phyloP scores from a whole-genome alignment of 208 protist species.

The Tritrichomonas foetus region DNA sequence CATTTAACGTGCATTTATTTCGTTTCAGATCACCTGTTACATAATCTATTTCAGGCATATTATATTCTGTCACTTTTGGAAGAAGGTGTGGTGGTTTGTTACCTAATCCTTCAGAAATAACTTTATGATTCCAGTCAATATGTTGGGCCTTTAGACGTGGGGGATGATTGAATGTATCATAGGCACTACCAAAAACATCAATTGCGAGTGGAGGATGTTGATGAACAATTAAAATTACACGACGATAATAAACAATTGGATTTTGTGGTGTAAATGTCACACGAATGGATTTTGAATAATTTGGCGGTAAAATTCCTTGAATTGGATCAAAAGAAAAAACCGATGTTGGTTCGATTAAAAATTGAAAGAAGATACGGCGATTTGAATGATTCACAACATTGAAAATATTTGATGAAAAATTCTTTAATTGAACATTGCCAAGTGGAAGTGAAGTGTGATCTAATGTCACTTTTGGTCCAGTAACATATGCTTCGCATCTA shows the following conservation, averaged over 20 bases:
- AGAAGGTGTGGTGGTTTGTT: background rate
- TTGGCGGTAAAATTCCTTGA: conserved; percentile 36
- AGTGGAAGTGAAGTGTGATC: background rate
- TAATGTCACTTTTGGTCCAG: background rate
- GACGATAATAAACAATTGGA: background rate
- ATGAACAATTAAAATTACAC: conserved; percentile 1
- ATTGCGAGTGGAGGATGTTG: conserved; percentile 8
- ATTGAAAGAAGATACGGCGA: background rate
- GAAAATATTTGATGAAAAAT: background rate
- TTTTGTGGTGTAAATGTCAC: conserved; percentile 19
- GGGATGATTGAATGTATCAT: conserved; percentile 15
- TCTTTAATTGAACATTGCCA: conserved; percentile 6
- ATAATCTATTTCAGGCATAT: background rate
- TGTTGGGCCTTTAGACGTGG: background rate
- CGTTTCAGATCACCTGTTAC: background rate
- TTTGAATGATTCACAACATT: conserved; percentile 9
- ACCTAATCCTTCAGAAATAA: background rate
- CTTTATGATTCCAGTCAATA: background rate
- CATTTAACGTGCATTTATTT: background rate
- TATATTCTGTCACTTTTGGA: background rate
- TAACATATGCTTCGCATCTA: background rate
- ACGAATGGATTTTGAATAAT: conserved; percentile 11
- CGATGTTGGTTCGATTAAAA: conserved; percentile 19
- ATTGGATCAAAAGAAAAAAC: conserved; percentile 6
- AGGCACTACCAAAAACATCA: conserved; percentile 11